Base-by-base conservation (phyloP, 352 stramenopile species). In the Globisporangium abappressorium region DNA sequence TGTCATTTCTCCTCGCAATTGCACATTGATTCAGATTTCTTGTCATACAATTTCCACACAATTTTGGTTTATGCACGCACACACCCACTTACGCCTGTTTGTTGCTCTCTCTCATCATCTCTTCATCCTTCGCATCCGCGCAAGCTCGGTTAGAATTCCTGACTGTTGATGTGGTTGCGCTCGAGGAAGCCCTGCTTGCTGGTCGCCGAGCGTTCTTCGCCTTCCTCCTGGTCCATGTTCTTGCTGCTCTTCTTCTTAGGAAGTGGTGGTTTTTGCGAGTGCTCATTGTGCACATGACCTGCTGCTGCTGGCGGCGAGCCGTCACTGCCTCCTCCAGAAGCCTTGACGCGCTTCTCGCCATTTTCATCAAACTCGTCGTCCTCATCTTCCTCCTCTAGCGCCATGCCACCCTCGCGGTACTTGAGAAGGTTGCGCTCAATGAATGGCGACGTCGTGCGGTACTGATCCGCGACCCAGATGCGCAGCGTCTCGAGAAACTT, bases 391-490 rank as follows among this genome's bases (percentile, higher is more conserved):
- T 87, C 81, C 26, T 85, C 79, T 12, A 85, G 72, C 8, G 74
- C 78, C 38, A 79, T 74, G 33, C 85, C 81, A 24, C 84, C 86
- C 68, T 94, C 86, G 24, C 84, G 78, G 68, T 90, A 95, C 66
- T 91, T 90, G 65, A 92, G 79, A 64, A 95, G 60, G 68, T 84
- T 95, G 43, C 85, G 80, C 77, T 95, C 87, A 46, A 95, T 82
- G 63, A 95, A 95, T 11, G 87, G 87, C 54, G 87, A 95, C 28
- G 87, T 95, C 46, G 87, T 95, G 66, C 85, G 86, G 71, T 91
- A 95, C 65, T 93, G 82, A 65, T 95, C 87, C 8, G 85, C 85
- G 51, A 93, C 85, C 87, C 87, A 95, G 53, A 95, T 95, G 26
- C 87, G 84, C 65, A 95, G 65, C 54, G 85, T 92, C 73, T 95